These are phyloP conservation scores for Tulasnella sp. DNA, from an alignment of 768 basidiomycete species.

Conservation along the genomic window DNA sequence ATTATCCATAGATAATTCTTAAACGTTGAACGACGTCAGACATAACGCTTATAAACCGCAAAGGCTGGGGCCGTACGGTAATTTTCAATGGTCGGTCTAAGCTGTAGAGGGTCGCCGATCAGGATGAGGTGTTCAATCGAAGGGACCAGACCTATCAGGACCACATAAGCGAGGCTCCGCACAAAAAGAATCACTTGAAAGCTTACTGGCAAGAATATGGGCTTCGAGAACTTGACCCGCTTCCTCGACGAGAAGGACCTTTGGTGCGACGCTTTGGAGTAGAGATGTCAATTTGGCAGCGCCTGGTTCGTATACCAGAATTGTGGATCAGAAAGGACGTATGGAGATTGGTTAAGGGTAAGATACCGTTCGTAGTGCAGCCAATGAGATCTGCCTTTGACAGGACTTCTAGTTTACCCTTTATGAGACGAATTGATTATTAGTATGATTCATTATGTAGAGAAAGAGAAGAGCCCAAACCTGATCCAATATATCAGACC, in stretches of 20 bases:
- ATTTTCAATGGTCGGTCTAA: constrained; percentile 68
- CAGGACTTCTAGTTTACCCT: constrained; percentile 64
- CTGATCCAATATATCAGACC: constrained; percentile 36
- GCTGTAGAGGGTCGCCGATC: constrained; percentile 79
- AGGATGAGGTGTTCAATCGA: constrained; percentile 72
- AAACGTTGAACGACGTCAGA: too few species aligned
- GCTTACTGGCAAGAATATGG: constrained; percentile 56
- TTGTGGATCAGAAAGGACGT: not conserved
- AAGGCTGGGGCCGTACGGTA: constrained; percentile 49
- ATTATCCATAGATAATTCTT: constrained; percentile 73
- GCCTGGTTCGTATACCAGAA: constrained; percentile 46
- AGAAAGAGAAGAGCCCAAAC: not conserved
- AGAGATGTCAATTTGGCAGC: constrained; percentile 68
- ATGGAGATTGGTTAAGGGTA: not conserved
- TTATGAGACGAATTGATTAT: not conserved
- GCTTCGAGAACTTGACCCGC: constrained; percentile 83
- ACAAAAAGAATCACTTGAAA: not conserved
- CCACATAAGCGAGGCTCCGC: not conserved
- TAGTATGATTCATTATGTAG: not conserved
- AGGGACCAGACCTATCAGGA: constrained; percentile 53
- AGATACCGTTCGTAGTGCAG: constrained; percentile 72
- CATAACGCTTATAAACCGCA: too few species aligned
- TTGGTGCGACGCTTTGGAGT: constrained; percentile 62
- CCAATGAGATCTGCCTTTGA: constrained; percentile 64
- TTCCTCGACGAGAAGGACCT: constrained; percentile 73